Evolutionary conservation across 768 basidiomycete genomes (phyloP), one percentile per base, ranked within the genome.

Genomic region (Amanita brunnescens): DNA sequence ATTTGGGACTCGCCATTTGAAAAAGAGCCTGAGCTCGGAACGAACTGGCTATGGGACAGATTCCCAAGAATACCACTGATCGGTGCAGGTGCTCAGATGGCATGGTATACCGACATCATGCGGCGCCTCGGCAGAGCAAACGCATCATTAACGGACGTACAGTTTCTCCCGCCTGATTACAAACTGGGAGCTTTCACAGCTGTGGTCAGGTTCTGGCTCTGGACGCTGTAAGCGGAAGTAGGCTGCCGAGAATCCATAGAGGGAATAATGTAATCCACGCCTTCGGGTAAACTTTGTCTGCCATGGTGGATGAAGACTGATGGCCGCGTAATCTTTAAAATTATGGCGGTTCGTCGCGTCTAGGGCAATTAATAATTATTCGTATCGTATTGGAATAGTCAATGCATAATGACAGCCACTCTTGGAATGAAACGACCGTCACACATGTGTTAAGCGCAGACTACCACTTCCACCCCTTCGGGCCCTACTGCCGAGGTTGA

Each of bases 91-190:
- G 62, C 75, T 7, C 67, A 64, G 16, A 69, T 81, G 64, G 78
- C 85, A 3, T 90, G 87, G 87, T 85, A 90, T 64, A 61, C 63
- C 14, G 68, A 85, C 16, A 68, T 69, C 55, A 78, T 92, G 62
- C 71, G 81, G 50, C 63, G 67, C 24, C 59, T 85, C 26, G 73
- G 81, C 6, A 26, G 39, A 29, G 53, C 58, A 34, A 33, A 57
- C 47, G 23, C 51, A 23, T 48, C 49, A 18, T 24, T 20, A 21
- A 44, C 58, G 51, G 10, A 47, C 24, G 18, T 38, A 46, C 55
- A 29, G 53, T 47, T 49, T 10, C 29, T 29, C 26, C 29, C 35
- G 48, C 57, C 62, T 8, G 55, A 67, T 34, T 67, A 65, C 57
- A 47, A 40, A 18, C 55, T 72, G 49, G 64, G 65, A 20, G 67